Percentiles rank a stretch among this genome's conserved stretches.
Conservation (phyloP, 139 green algal genomes). For the Micractinium sp. region DNA sequence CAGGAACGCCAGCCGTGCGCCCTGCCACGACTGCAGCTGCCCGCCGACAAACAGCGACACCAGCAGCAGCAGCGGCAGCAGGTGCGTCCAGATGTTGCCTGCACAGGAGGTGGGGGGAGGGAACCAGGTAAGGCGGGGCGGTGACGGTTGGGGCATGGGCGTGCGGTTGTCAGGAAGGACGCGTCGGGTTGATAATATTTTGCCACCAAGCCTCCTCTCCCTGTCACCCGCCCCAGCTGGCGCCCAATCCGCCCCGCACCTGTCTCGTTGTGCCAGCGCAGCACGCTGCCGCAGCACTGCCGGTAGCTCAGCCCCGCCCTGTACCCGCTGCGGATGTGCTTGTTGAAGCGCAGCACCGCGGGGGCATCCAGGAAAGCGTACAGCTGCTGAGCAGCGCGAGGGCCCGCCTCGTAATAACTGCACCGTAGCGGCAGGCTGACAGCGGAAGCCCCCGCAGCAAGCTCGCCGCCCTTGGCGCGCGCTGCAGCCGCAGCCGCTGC, state of each 20-base stretch:
- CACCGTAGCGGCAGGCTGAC: neutral
- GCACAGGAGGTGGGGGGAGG: neutral
- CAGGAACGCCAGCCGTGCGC: slow-evolving; percentile 24
- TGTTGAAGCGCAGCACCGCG: slow-evolving; percentile 59
- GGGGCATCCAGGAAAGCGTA: slow-evolving; percentile 51
- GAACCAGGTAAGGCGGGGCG: neutral
- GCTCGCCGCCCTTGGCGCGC: neutral
- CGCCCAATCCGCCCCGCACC: slow-evolving; percentile 6
- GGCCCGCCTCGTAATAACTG: slow-evolving; percentile 5
- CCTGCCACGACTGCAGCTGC: slow-evolving; percentile 38
- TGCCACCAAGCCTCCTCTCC: too few species aligned
- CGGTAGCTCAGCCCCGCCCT: slow-evolving; percentile 38
- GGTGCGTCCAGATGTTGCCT: slow-evolving; percentile 55
- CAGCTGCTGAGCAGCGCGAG: slow-evolving; percentile 9
- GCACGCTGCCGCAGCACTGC: slow-evolving; percentile 48
- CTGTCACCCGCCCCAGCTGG: too few species aligned
- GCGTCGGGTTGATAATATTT: too few species aligned
- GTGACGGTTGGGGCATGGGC: too few species aligned
- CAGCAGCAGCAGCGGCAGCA: slow-evolving; percentile 36
- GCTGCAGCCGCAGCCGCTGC: too few species aligned
- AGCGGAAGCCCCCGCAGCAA: neutral
- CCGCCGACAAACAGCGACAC: neutral
- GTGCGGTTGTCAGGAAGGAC: neutral
- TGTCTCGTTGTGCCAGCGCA: slow-evolving; percentile 55
- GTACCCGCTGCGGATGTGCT: slow-evolving; percentile 55